Conservation (phyloP, 495 filamentous ascomycete species). For the Penicillium coprophilum region DNA sequence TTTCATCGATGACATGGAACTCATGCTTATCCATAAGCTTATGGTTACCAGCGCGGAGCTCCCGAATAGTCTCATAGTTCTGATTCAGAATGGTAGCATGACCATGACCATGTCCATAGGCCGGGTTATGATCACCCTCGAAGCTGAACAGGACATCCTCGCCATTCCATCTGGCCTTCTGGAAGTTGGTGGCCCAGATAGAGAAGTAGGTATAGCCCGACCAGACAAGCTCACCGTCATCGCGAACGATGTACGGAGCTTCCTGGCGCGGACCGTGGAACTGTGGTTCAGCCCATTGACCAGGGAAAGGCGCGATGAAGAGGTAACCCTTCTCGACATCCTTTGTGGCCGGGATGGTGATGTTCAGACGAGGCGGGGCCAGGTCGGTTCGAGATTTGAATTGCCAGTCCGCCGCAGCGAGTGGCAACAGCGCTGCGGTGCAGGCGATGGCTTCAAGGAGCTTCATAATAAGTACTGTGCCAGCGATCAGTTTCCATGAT, state of each 20-base stretch:
- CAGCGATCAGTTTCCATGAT: slow-evolving; percentile 43
- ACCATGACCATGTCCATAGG: slow-evolving; percentile 54
- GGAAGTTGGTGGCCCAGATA: slow-evolving; percentile 53
- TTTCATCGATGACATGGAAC: slow-evolving; percentile 49
- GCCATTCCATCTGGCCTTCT: slow-evolving; percentile 48
- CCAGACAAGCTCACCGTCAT: slow-evolving; percentile 56
- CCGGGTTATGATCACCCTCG: slow-evolving; percentile 54
- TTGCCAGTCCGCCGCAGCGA: slow-evolving; percentile 52
- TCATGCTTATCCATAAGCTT: slow-evolving; percentile 56
- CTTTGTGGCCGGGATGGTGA: slow-evolving; percentile 51
- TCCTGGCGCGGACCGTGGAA: slow-evolving; percentile 54
- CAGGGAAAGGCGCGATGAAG: slow-evolving; percentile 55
- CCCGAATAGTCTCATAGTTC: slow-evolving; percentile 54
- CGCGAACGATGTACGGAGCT: slow-evolving; percentile 55
- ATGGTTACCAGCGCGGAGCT: slow-evolving; percentile 53
- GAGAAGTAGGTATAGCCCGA: slow-evolving; percentile 55
- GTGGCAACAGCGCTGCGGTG: slow-evolving; percentile 25
- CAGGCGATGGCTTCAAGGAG: slow-evolving; percentile 25
- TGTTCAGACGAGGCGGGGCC: slow-evolving; percentile 55
- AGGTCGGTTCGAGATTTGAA: slow-evolving; percentile 56
- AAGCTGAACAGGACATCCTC: slow-evolving; percentile 54
- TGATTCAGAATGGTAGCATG: slow-evolving; percentile 53
- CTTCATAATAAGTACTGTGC: slow-evolving; percentile 37
- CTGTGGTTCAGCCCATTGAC: slow-evolving; percentile 31
- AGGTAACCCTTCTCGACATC: slow-evolving; percentile 54